Evolutionary conservation across 2,329 filamentous ascomycete genomes (phyloP), one percentile per base, ranked within the genome.

Genomic region (Colletotrichum nymphaeae): DNA sequence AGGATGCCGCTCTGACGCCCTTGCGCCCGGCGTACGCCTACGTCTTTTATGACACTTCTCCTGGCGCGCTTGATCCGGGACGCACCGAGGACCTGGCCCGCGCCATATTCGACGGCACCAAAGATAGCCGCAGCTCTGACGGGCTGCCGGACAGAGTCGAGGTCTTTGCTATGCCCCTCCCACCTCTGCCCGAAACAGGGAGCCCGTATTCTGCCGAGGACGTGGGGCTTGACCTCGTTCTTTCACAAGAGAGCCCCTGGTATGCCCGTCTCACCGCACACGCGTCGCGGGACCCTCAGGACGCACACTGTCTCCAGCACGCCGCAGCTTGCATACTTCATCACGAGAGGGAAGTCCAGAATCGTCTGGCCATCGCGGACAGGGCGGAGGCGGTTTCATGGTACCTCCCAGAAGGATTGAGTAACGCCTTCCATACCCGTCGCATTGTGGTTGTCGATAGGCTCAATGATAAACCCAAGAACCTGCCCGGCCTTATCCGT

Each of bases 291-390:
- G 32, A 42, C 19, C 35, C 32, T 7, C 30, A 46, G 22, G 22
- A 60, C 57, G 57, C 57, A 26, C 22, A 60, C 5, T 68, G 42
- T 24, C 53, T 67, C 19, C 24, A 12, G 53, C 37, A 56, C 37
- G 52, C 19, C 53, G 19, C 19, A 8, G 53, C 63, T 46, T 67
- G 53, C 24, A 58, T 67, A 46, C 3, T n/a, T 22, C 63, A 67
- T 32, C 32, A 67, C 26, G 53, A 67, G 53, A 4, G 24, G 52
- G 63, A 67, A 32, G 22, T 49, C 11, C 35, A 67, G 35, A 67
- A 19, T 16, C 63, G 55, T n/a, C 63, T 49, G 11, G 19, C 12
- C 9, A 52, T 59, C 1, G 6, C 32, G 37, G 63, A 35, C 24
- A 67, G 19, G 35, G 35, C 32, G 24, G 35, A 49, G 53, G 53